Base-by-base conservation (phyloP, 176 grass and related monocot species). In the Calamus simplicifolius region DNA sequence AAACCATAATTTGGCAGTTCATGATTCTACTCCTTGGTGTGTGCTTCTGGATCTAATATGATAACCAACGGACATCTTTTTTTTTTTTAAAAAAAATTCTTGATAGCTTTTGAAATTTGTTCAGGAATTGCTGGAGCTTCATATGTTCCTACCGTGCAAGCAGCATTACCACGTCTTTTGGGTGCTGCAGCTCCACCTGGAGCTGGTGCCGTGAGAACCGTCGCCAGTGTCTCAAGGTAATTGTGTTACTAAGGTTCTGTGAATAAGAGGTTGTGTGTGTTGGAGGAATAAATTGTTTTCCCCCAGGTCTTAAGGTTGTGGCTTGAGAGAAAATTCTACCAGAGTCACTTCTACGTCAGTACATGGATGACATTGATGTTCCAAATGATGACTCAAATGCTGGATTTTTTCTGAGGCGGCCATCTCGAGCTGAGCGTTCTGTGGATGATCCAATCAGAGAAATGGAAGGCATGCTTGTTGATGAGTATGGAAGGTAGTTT, bases 291-390 rank as follows among this genome's bases (percentile, higher is more conserved):
- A 50, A 48, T 21, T 27, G 55, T 63, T 69, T 52, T 30, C 73
- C 77, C 73, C 29, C 74, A 98, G 93, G 93, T 98, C 81, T 78
- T 98, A 63, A 91, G 76, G 74, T 57, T 98, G 56, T 98, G 93
- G 93, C 83, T 98, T 26, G 81, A 92, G 67, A 98, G 93, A 75
- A 98, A 75, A 92, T 98, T 78, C 79, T 98, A 84, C 93, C 93
- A 7, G 93, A 89, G 78, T 63, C 72, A 16, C 64, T 85, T 63
- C 78, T 92, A 51, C 74, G 73, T 63, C 87, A 53, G 28, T 79
- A 72, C 51, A 92, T 98, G 65, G 71, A 76, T 73, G 87, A 98
- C 48, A 79, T 98, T 75, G 88, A 92, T 69, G 66, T 80, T 50
- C 85, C 84, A 61, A 79, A 58, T 79, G 84, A 92, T 56, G 85